Base-by-base conservation (phyloP, 352 stramenopile genomes). In the Phytopythium montanum region DNA sequence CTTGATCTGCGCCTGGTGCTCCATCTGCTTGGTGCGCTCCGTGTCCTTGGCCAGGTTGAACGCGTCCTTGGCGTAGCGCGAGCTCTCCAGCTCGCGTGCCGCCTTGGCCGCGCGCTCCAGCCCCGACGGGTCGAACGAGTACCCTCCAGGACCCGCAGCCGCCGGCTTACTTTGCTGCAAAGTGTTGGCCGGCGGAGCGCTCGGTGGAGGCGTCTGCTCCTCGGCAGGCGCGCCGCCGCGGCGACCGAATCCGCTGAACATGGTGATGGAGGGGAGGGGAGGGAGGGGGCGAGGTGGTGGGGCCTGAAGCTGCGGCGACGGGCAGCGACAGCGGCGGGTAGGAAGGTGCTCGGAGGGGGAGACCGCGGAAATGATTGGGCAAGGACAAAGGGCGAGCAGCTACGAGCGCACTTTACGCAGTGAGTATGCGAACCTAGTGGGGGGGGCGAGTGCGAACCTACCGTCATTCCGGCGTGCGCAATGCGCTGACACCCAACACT, bases 21-120 rank as follows among this genome's bases (percentile, higher is more conserved):
- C 88, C 54, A 89, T 75, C 66, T 98, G 95, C 79, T 99, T 99
- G 48, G 96, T 98, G 52, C 83, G 81, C 72, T 98, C 96, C 51
- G 96, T 94, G 59, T 97, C 88, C 75, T 97, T 97, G 54, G 97
- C 97, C 56, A 99, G 72, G 70, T 98, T 87, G 69, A 99, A 98
- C 31, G 96, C 96, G 21, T 97, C 76, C 62, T 92, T 86, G 18
- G 96, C 93, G 65, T 99, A 96, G 48, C 90, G 84, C 61, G 88
- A 97, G 61, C 79, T 92, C 77, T 99, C 96, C 8, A 99, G 80
- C 72, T 99, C 96, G n/a, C 94, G 84, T 14, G 96, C 96, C n/a
- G 96, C 96, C 75, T 99, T 98, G 50, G 97, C 97, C 44, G 96
- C 97, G 54, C 97, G 94, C 75, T 99, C 97, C 44, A 99, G 81